These are phyloP conservation scores for Aspergillus baeticus DNA, from an alignment of 495 filamentous ascomycete genomes.

Conservation along the genomic window DNA sequence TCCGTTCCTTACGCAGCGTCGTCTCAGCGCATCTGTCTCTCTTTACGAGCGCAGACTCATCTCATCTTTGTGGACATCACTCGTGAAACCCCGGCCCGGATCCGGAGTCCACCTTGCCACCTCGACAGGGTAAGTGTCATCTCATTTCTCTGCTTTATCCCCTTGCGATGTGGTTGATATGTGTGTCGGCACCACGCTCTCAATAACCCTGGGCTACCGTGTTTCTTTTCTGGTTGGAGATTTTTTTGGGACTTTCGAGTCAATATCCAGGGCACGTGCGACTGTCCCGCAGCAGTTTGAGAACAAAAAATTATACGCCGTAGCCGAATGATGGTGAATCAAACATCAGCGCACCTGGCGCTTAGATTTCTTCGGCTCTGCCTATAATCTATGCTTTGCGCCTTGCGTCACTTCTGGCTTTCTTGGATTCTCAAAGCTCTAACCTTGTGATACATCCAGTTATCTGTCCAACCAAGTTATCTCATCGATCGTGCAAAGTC, in stretches of 20 bases:
- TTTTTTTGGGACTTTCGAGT: not conserved
- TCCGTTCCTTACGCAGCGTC: not conserved
- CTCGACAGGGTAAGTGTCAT: slow-evolving; percentile 9
- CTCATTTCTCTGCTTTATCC: not conserved
- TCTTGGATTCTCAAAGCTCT: too few relatives aligned
- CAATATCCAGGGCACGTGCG: slow-evolving; percentile 5
- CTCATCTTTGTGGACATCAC: not conserved
- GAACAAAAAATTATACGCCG: not conserved
- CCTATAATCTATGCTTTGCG: not conserved
- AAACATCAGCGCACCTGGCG: not conserved
- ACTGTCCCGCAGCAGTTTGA: not conserved
- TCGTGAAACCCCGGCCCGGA: not conserved
- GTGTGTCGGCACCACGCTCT: not conserved
- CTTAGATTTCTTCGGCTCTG: too few relatives aligned
- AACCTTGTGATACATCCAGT: too few relatives aligned
- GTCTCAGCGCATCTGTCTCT: not conserved
- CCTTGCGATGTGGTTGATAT: not conserved
- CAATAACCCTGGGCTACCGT: not conserved
- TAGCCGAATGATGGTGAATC: not conserved
- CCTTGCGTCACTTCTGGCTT: not conserved
- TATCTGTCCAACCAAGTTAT: not conserved
- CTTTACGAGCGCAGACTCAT: not conserved
- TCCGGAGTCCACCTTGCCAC: not conserved
- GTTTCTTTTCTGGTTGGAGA: not conserved
- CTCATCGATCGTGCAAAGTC: not conserved